Evolutionary conservation across 2,329 filamentous ascomycete genomes (phyloP).

Genomic region (Diplodia seriata): DNA sequence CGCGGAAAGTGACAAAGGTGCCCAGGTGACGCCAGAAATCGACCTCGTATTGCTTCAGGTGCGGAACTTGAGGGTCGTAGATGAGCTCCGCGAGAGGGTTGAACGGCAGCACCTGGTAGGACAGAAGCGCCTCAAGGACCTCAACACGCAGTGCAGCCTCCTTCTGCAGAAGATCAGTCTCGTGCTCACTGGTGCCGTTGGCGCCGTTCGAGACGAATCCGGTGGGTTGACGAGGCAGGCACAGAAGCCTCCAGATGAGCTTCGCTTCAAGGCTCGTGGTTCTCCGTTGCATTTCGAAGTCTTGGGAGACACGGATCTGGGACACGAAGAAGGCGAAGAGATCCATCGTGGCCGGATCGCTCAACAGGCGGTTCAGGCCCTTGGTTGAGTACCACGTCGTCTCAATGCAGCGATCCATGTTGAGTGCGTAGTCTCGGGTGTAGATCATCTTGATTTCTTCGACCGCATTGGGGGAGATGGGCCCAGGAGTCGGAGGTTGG

Average conservation of each 20-base stretch:
- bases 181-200: constrained; percentile 49
- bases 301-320: constrained; percentile 35
- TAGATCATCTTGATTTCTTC: constrained; percentile 76
- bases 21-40: constrained; percentile 85
- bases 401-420: constrained; percentile 79
- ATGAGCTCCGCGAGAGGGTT: constrained; percentile 64
- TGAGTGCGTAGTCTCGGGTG: constrained; percentile 75
- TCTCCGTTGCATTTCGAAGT: constrained; percentile 28
- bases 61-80: constrained; percentile 53
- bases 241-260: constrained; percentile 66
- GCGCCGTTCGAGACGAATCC: constrained; percentile 49
- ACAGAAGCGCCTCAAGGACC: constrained; percentile 78
- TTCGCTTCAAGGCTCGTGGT: constrained; percentile 63
- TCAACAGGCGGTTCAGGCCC: constrained; percentile 61
- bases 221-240: constrained; percentile 56
- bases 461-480: constrained; percentile 56
- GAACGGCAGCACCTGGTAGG: constrained; percentile 68
- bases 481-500: constrained; percentile 39
- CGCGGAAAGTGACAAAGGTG: constrained; percentile 70
- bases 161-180: constrained; percentile 67
- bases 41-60: constrained; percentile 59
- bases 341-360: constrained; percentile 66
- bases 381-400: constrained; percentile 77
- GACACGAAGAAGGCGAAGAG: constrained; percentile 71
- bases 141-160: constrained; percentile 71